Conservation (phyloP, 2,329 filamentous ascomycete genomes). For the Anthostomella pinea region DNA sequence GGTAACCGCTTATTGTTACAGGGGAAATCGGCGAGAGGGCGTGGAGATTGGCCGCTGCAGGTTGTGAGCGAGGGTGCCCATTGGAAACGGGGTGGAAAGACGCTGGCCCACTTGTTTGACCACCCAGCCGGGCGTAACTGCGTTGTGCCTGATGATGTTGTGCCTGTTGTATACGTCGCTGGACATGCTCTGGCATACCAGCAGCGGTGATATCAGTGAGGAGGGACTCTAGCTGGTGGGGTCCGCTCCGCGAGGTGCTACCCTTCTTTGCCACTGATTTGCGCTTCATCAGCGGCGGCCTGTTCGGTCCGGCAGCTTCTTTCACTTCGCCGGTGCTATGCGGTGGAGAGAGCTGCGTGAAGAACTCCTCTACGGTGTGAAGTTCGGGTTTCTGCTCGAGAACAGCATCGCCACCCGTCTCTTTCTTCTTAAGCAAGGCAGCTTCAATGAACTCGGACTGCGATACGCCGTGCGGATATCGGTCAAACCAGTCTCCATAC, state of each 20-base stretch:
- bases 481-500: slow-evolving; percentile 96
- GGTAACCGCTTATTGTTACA: slow-evolving; percentile 29
- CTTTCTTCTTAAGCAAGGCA: slow-evolving; percentile 62
- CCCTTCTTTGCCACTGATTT: slow-evolving; percentile 39
- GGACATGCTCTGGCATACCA: slow-evolving; percentile 33
- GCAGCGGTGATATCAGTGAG: slow-evolving; percentile 34
- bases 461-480: slow-evolving; percentile 89
- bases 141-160: slow-evolving; percentile 39
- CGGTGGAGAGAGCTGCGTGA: slow-evolving; percentile 72
- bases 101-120: slow-evolving; percentile 39
- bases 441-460: slow-evolving; percentile 81
- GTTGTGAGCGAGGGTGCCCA: slow-evolving; percentile 38
- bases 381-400: slow-evolving; percentile 85
- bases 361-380: slow-evolving; percentile 94
- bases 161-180: slow-evolving; percentile 35
- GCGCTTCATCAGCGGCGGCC: slow-evolving; percentile 32
- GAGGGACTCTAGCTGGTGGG: slow-evolving; percentile 37
- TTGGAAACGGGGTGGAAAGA: slow-evolving; percentile 42
- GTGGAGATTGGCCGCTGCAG: slow-evolving; percentile 39
- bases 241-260: slow-evolving; percentile 33
- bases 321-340: slow-evolving; percentile 44
- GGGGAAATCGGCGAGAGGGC: slow-evolving; percentile 53
- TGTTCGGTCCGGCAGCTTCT: slow-evolving; percentile 34
- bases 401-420: slow-evolving; percentile 81
- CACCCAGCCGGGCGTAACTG: slow-evolving; percentile 41